Percentiles rank a stretch among this genome's conserved stretches.
phyloP scores from a whole-genome alignment of 108 stramenopile species.

The Fragilariopsis cylindrus region DNA sequence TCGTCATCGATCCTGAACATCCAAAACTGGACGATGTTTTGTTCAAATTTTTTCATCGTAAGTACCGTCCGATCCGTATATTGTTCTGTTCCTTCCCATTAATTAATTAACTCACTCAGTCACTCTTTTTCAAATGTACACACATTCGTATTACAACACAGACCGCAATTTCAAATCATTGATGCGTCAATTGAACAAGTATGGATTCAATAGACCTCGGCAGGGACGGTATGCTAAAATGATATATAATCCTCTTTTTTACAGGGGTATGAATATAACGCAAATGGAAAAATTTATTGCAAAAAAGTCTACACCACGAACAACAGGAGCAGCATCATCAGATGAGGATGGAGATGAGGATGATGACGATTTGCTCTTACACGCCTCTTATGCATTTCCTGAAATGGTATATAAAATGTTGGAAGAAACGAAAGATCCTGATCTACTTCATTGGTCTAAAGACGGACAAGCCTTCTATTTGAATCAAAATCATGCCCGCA shows the following conservation, averaged over 20 bases:
- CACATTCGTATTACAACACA: neutral
- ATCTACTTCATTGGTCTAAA: conserved; percentile 18
- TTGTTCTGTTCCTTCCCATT: too few species aligned
- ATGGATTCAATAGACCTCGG: conserved; percentile 10
- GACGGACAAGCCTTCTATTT: conserved; percentile 17
- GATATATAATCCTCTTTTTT: neutral
- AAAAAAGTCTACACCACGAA: neutral
- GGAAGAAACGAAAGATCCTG: neutral
- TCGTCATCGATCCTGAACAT: conserved; percentile 5
- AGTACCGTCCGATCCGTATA: neutral
- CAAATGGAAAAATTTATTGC: neutral
- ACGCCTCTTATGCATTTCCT: too few species aligned
- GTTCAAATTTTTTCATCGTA: conserved; percentile 13
- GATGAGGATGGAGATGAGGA: too few species aligned
- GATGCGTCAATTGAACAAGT: conserved; percentile 13
- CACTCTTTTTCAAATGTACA: neutral
- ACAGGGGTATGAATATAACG: neutral
- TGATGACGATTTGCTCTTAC: too few species aligned
- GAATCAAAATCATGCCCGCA: neutral
- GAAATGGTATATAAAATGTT: neutral
- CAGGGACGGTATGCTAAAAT: neutral
- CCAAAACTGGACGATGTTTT: conserved; percentile 6
- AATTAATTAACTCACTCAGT: neutral
- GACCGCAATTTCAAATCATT: neutral
- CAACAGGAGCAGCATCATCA: too few species aligned